phyloP scores from a whole-genome alignment of 2,329 filamentous ascomycete species.

The Epichloe glyceriae region DNA sequence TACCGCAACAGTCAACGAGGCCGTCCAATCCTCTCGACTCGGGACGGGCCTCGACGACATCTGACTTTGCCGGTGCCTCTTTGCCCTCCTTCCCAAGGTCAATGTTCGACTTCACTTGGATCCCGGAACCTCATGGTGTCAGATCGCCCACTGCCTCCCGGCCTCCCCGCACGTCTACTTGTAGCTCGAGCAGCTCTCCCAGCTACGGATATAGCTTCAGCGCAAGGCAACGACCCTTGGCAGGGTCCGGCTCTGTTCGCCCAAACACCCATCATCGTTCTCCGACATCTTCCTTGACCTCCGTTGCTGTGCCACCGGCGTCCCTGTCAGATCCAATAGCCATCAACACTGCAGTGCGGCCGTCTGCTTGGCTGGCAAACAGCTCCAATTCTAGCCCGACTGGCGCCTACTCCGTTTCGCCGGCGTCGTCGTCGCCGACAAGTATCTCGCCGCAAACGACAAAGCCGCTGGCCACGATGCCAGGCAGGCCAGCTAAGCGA shows the following conservation, averaged over 20 bases:
- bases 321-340: neutral
- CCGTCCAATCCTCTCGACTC: neutral
- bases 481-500: conserved; percentile 20
- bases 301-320: neutral
- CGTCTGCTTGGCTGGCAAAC: neutral
- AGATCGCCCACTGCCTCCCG: neutral
- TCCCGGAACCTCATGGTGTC: neutral
- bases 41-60: conserved; percentile 1
- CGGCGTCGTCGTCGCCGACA: conserved; percentile 7
- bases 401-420: conserved; percentile 6
- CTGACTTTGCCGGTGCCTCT: neutral
- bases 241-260: neutral
- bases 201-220: conserved; percentile 2
- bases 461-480: conserved; percentile 8
- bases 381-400: conserved; percentile 7
- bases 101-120: conserved; percentile 5
- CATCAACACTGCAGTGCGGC: neutral
- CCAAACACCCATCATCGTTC: neutral
- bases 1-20: neutral
- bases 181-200: neutral
- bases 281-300: neutral
- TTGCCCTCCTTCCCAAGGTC: conserved; percentile 1
- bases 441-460: conserved; percentile 5
- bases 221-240: neutral
- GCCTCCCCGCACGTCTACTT: neutral